Conservation (phyloP, 78 protist species). For the Monocercomonoides exilis region DNA sequence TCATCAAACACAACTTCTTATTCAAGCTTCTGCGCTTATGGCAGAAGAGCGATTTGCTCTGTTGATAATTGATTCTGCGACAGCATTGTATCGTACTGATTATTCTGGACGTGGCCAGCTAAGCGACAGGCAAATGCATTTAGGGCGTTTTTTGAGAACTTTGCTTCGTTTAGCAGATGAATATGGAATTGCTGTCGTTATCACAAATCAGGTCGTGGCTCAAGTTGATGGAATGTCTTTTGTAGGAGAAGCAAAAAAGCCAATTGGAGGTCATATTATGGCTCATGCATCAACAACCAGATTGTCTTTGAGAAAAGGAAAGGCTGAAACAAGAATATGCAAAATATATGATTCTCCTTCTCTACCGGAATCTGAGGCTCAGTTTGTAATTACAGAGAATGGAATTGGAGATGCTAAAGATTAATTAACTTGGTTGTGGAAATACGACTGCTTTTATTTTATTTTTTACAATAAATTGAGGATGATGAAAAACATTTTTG, state of each 20-base stretch:
- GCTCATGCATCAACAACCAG: slow-evolving; percentile 98
- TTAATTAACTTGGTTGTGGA: slow-evolving; percentile 17
- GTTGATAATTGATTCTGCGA: slow-evolving; percentile 90
- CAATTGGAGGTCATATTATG: slow-evolving; percentile 98
- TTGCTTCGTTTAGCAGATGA: slow-evolving; percentile 91
- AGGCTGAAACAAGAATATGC: too few species aligned
- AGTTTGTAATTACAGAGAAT: slow-evolving; percentile 48
- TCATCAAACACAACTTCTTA: slow-evolving; percentile 78
- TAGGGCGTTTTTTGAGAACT: slow-evolving; percentile 82
- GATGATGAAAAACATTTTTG: neutral
- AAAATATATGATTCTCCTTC: slow-evolving; percentile 17
- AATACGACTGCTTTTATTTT: neutral
- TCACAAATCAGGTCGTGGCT: slow-evolving; percentile 98
- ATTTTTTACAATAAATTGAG: neutral
- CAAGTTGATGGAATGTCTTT: slow-evolving; percentile 61
- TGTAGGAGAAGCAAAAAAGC: slow-evolving; percentile 72
- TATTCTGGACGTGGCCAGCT: slow-evolving; percentile 82
- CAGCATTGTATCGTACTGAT: slow-evolving; percentile 69
- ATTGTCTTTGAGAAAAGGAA: too few species aligned
- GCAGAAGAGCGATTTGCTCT: slow-evolving; percentile 80
- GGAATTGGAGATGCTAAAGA: slow-evolving; percentile 44
- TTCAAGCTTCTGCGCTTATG: slow-evolving; percentile 92
- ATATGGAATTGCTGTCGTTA: slow-evolving; percentile 92
- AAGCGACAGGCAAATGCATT: slow-evolving; percentile 85
- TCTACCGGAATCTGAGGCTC: slow-evolving; percentile 52